Evolutionary conservation across 73 alveolate genomes (phyloP).

Genomic region (Symbiodinium natans): DNA sequence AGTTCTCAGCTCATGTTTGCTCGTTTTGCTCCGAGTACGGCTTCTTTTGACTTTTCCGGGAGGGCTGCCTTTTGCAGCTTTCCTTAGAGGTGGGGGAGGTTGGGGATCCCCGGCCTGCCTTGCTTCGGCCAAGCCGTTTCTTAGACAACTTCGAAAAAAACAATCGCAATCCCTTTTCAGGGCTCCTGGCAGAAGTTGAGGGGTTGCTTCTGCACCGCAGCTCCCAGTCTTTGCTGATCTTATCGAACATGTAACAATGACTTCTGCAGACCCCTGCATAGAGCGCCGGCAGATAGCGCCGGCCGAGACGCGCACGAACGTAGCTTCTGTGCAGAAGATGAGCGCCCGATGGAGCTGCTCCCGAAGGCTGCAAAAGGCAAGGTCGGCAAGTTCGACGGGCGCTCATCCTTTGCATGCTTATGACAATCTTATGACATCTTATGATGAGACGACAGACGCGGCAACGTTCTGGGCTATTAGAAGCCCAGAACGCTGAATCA

Average conservation of each 20-base stretch:
- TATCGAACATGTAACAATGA: no score
- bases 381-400: background rate
- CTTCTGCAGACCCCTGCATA: background rate
- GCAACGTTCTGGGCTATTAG: background rate
- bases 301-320: background rate
- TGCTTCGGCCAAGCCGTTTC: slow-evolving; percentile 26
- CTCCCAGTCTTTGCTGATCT: no score
- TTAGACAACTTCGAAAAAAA: no score
- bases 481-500: background rate
- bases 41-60: background rate
- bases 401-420: background rate
- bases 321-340: background rate
- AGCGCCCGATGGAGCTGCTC: background rate
- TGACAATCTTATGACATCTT: no score
- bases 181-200: background rate
- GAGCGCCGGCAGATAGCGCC: background rate
- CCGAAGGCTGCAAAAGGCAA: background rate
- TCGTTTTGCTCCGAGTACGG: slow-evolving; percentile 2
- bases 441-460: no score
- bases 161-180: background rate
- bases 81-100: background rate
- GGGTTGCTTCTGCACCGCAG: background rate
- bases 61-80: background rate
- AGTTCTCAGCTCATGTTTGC: no score
- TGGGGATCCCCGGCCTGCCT: background rate